Conservation (phyloP, 345 rosid genomes). For the Brassica rapa region DNA sequence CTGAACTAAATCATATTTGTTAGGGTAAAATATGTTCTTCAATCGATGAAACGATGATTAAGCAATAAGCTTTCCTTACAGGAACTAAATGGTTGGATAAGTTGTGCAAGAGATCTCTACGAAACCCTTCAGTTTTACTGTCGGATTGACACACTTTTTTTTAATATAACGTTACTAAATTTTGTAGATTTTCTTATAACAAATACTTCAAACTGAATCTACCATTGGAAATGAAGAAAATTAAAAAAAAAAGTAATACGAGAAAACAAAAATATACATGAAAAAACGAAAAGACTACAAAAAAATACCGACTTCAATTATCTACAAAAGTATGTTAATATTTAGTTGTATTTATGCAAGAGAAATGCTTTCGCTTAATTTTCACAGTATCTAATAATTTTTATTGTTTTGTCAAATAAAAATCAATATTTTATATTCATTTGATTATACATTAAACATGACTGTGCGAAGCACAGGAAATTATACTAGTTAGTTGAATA, state of each 20-base stretch:
- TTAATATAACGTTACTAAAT: too few species aligned
- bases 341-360: neutral
- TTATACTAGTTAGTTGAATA: neutral
- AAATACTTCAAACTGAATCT: too few species aligned
- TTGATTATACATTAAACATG: too few species aligned
- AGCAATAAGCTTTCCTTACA: too few species aligned
- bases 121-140: too few species aligned
- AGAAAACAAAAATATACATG: neutral
- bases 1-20: neutral
- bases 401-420: neutral
- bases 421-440: too few species aligned
- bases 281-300: neutral
- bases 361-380: neutral
- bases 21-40: too few species aligned
- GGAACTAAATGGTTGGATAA: too few species aligned
- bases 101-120: too few species aligned
- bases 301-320: neutral
- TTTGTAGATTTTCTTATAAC: neutral
- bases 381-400: too few species aligned
- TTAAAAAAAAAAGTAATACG: too few species aligned
- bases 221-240: neutral
- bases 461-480: neutral
- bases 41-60: too few species aligned
- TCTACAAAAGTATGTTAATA: neutral
- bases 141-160: neutral